Evolutionary conservation across 2,329 filamentous ascomycete species (phyloP).

Genomic region (Claviceps maximensis): DNA sequence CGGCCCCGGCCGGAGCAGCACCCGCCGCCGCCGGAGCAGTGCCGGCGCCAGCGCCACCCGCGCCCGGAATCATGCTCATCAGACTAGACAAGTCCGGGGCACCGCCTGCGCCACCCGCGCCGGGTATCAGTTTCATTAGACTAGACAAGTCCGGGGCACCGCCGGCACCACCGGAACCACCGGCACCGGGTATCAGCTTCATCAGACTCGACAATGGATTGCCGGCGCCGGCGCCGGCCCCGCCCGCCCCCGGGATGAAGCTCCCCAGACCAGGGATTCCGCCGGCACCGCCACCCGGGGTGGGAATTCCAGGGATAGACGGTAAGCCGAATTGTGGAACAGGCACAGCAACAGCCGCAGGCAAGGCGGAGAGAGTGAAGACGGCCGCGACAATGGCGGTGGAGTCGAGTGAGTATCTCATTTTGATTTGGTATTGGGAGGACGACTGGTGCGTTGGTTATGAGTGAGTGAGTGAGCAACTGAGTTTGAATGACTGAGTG

Average conservation of each 20-base stretch:
- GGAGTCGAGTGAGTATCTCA: neutral
- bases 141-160: neutral
- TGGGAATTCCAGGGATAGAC: neutral
- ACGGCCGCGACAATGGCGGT: neutral
- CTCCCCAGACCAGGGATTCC: neutral
- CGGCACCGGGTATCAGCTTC: neutral
- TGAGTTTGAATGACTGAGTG: neutral
- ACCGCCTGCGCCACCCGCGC: neutral
- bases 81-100: neutral
- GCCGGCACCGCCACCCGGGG: neutral
- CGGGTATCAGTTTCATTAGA: neutral
- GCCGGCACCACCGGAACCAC: neutral
- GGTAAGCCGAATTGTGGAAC: neutral
- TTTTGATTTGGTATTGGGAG: neutral
- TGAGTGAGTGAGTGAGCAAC: neutral
- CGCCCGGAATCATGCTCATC: neutral
- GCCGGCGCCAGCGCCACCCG: neutral
- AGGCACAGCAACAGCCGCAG: neutral
- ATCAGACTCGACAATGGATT: neutral
- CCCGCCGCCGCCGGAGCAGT: neutral
- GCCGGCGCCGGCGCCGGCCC: neutral
- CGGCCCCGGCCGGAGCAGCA: neutral
- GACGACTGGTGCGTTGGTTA: neutral
- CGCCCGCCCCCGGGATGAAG: neutral
- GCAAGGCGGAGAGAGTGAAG: neutral